A percentile compares a stretch with the other conserved stretches of the same genome.
Evolutionary conservation across 192 early-diverging fungal genomes (phyloP).

Genomic region (Fimicolochytrium jonesii): DNA sequence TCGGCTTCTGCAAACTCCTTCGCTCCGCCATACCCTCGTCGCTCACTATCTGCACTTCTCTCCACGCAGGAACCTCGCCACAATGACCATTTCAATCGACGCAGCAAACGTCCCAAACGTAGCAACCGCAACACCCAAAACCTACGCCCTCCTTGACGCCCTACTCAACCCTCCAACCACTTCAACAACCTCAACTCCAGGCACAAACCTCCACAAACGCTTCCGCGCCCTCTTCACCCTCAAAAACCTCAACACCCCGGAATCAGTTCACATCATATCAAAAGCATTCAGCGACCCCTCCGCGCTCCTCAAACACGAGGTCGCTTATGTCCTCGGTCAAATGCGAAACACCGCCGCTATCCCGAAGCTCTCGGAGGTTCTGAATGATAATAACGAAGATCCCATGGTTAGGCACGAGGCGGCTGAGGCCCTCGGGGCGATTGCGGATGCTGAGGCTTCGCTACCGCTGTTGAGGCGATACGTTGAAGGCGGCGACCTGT

Average conservation of each 20-base stretch:
- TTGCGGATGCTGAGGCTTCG: constrained; percentile 60
- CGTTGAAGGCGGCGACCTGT: too few species aligned
- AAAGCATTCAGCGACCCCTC: constrained; percentile 76
- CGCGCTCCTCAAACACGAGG: constrained; percentile 89
- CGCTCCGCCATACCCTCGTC: too few species aligned
- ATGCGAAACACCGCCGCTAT: constrained; percentile 82
- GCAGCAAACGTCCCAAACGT: background rate
- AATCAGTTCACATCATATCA: constrained; percentile 77
- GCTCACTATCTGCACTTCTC: too few species aligned
- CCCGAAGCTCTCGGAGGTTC: constrained; percentile 57
- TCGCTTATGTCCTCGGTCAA: constrained; percentile 95
- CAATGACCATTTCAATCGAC: constrained; percentile 20
- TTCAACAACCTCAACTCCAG: too few species aligned
- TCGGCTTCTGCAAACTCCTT: too few species aligned
- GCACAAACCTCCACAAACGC: constrained; percentile 67
- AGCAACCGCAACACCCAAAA: constrained; percentile 2
- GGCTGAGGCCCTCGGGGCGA: constrained; percentile 93
- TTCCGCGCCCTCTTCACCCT: constrained; percentile 94
- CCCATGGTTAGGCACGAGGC: constrained; percentile 98
- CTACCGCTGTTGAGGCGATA: constrained; percentile 72
- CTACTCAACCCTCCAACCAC: constrained; percentile 20
- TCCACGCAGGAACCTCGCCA: constrained; percentile 4
- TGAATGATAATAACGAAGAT: constrained; percentile 67
- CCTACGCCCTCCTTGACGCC: constrained; percentile 19
- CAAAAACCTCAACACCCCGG: constrained; percentile 70